Percentiles rank a stretch among this genome's conserved stretches.
Conservation (phyloP, 202 grass and related monocot genomes). For the Miscanthus sacchariflorus region DNA sequence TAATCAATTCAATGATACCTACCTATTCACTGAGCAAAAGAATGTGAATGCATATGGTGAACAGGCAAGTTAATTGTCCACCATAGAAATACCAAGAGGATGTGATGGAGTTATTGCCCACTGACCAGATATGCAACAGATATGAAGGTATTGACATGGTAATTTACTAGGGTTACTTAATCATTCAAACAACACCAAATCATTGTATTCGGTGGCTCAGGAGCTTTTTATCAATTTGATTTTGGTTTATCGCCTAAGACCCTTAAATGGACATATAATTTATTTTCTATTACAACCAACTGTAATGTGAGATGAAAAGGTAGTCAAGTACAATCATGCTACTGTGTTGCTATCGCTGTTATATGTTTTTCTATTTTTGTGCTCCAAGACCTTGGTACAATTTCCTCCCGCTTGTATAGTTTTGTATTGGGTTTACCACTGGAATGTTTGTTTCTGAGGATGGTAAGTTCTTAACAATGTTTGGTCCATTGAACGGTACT, state of each 20-base stretch:
- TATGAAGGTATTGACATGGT: conserved; percentile 65
- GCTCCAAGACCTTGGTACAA: too few species aligned
- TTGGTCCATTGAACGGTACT: too few species aligned
- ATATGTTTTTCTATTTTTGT: background rate
- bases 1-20: too few species aligned
- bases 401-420: too few species aligned
- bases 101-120: conserved; percentile 57
- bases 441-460: too few species aligned
- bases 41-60: too few species aligned
- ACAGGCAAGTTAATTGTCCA: background rate
- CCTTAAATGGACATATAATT: conserved; percentile 5
- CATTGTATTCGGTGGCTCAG: background rate
- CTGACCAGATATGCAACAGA: conserved; percentile 47
- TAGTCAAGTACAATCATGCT: background rate
- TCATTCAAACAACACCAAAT: conserved; percentile 15
- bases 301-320: background rate
- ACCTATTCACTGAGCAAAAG: too few species aligned
- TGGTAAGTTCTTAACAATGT: too few species aligned
- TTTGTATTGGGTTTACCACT: too few species aligned
- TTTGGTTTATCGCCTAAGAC: conserved; percentile 2
- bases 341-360: background rate
- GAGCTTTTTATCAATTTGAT: background rate
- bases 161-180: conserved; percentile 39
- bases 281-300: background rate
- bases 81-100: conserved; percentile 61